Evolutionary conservation across 768 basidiomycete species (phyloP).

Genomic region (Rubroboletus pulcherrimus): DNA sequence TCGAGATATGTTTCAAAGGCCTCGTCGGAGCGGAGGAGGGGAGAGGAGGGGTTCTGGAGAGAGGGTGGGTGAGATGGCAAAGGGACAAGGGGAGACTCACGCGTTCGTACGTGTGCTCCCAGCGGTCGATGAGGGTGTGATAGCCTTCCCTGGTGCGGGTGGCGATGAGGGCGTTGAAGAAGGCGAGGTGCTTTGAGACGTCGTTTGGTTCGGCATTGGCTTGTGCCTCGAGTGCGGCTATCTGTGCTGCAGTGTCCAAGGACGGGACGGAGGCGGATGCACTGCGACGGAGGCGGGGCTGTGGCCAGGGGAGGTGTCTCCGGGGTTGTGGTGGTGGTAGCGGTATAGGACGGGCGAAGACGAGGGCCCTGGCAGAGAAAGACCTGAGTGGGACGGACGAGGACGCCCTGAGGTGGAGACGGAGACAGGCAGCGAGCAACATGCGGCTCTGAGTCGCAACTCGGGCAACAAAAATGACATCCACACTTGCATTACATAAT

Average conservation of each 20-base stretch:
- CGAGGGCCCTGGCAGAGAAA: not conserved
- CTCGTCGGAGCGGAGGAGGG: conserved; percentile 62
- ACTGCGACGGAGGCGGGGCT: conserved; percentile 19
- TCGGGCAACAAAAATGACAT: not conserved
- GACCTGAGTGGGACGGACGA: not conserved
- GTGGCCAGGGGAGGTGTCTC: conserved; percentile 35
- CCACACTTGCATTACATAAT: conserved; percentile 13
- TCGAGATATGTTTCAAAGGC: conserved; percentile 77
- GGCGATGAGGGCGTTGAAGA: conserved; percentile 63
- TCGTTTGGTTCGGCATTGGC: conserved; percentile 73
- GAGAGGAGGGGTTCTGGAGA: conserved; percentile 60
- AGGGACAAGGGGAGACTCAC: conserved; percentile 42
- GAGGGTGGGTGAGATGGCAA: conserved; percentile 1
- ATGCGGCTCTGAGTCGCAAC: not conserved
- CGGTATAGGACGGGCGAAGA: not conserved
- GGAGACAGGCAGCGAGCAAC: not conserved
- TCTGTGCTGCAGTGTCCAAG: conserved; percentile 62
- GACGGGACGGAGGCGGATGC: conserved; percentile 44
- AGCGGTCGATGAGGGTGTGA: conserved; percentile 69
- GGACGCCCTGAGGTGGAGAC: not conserved
- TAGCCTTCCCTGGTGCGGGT: conserved; percentile 66
- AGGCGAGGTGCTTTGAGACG: conserved; percentile 61
- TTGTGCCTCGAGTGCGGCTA: conserved; percentile 72
- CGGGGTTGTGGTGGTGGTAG: not conserved
- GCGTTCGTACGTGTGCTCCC: conserved; percentile 82